Conservation (phyloP, 352 stramenopile species). For the Pythium myriotylum region DNA sequence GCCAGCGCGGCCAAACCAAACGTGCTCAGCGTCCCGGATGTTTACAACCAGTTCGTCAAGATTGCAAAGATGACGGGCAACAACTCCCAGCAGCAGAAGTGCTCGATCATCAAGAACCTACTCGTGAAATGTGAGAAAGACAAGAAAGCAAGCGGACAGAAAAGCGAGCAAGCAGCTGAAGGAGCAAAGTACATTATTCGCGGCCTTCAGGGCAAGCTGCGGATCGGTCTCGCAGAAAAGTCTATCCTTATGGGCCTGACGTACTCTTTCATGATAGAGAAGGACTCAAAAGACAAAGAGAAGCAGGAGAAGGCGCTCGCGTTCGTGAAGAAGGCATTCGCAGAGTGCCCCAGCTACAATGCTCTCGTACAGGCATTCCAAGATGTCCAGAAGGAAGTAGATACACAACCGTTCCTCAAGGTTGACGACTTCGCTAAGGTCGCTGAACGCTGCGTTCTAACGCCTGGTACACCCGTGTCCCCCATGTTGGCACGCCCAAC, state of each 20-base stretch:
- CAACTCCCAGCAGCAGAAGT: slow-evolving; percentile 97
- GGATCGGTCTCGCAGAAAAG: slow-evolving; percentile 97
- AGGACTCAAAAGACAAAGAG: slow-evolving; percentile 78
- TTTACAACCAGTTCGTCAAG: slow-evolving; percentile 90
- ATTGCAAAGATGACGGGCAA: slow-evolving; percentile 95
- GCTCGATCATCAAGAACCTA: slow-evolving; percentile 96
- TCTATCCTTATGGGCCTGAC: slow-evolving; percentile 97
- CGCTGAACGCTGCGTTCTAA: slow-evolving; percentile 87
- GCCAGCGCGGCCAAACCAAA: slow-evolving; percentile 77
- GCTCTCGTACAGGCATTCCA: slow-evolving; percentile 91
- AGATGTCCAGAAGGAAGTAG: slow-evolving; percentile 46
- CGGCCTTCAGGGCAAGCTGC: slow-evolving; percentile 97
- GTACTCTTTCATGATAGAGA: slow-evolving; percentile 94
- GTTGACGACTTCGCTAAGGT: slow-evolving; percentile 64
- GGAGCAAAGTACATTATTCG: slow-evolving; percentile 98
- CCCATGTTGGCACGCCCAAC: slow-evolving; percentile 99
- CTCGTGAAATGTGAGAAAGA: slow-evolving; percentile 92
- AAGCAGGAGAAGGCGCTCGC: slow-evolving; percentile 89
- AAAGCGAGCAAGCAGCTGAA: slow-evolving; percentile 74
- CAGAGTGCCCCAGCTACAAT: slow-evolving; percentile 97
- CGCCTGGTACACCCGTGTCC: slow-evolving; percentile 96
- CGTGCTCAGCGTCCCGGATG: slow-evolving; percentile 85
- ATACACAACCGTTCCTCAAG: slow-evolving; percentile 45
- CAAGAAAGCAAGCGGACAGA: slow-evolving; percentile 45
- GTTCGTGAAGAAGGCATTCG: slow-evolving; percentile 98